phyloP scores from a whole-genome alignment of 2,329 filamentous ascomycete species.

The Sodiomyces alkalinus region DNA sequence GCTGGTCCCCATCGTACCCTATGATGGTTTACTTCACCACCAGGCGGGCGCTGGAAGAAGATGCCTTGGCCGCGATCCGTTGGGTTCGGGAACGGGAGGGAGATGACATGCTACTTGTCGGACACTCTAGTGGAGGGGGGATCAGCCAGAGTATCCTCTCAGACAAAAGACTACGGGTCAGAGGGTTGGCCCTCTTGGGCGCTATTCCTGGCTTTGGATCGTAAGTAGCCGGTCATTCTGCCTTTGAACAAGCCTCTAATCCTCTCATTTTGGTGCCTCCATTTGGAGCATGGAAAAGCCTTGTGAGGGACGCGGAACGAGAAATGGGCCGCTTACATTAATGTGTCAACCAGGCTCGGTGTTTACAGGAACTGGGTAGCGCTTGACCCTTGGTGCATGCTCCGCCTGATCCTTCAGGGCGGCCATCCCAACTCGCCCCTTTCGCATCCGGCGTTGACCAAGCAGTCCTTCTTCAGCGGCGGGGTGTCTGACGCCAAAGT shows the following conservation, averaged over 20 bases:
- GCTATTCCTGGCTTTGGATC: conserved; percentile 32
- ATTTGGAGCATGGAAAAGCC: too few relatives aligned
- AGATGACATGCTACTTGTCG: conserved; percentile 25
- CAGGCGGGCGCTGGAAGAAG: conserved; percentile 23
- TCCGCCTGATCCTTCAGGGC: conserved; percentile 28
- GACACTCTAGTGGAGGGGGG: conserved; percentile 36
- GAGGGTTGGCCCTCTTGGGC: conserved; percentile 28
- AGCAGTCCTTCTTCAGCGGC: conserved; percentile 33
- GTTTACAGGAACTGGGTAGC: conserved; percentile 30
- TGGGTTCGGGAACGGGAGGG: conserved; percentile 19
- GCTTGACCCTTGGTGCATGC: conserved; percentile 30
- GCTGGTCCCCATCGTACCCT: conserved; percentile 32
- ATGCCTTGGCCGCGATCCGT: conserved; percentile 26
- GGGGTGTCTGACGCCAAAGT: conserved; percentile 23
- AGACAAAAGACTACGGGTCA: conserved; percentile 21
- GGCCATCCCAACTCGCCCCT: conserved; percentile 36
- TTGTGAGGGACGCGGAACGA: too few relatives aligned
- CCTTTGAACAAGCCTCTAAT: too few relatives aligned
- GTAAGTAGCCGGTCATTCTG: too few relatives aligned
- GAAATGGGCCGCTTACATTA: too few relatives aligned
- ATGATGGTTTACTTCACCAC: conserved; percentile 31
- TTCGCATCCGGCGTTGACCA: conserved; percentile 31
- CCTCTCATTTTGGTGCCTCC: too few relatives aligned
- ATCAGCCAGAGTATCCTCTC: conserved; percentile 32
- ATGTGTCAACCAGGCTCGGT: conserved; percentile 12